Base-by-base conservation (phyloP, 805 yeast genomes). In the Kockiozyma suomiensis region DNA sequence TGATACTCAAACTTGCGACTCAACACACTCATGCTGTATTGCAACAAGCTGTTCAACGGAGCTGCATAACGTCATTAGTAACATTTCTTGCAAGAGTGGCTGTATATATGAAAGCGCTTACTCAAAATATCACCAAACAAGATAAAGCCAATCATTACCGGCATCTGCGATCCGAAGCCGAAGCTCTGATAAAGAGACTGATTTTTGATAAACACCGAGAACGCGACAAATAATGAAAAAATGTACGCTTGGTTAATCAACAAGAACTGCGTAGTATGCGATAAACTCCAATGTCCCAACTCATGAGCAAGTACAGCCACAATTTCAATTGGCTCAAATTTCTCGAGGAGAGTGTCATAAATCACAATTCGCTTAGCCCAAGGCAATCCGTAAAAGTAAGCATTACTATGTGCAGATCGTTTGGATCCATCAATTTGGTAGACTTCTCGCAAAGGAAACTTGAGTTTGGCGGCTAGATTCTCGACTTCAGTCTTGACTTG, bases 301-400 rank as follows among this genome's bases (percentile, higher is more conserved):
- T 94, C 99, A 72, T 94, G 99, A n/a, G 96, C 98, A 66, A 93
- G 80, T 1, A 94, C 97, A 54, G 98, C 97, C 54, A 91, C 90
- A 42, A 91, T 89, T 75, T 94, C 96, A 45, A 81, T 82, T 30
- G 83, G 81, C 32, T 91, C 76, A 35, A 91, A 85, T 60, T 89
- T 87, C 62, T 88, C 84, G 65, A 94, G 86, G 76, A 94, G 82
- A 8, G 97, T 94, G 70, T 94, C 99, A 72, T 80, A 94, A 46
- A 94, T 81, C 53, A 94, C 98, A 76, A 94, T 94, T 75, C 92
- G 93, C 76, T 94, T 94, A 59, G 90, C 86, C 93, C 97, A 93
- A 42, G 99, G 99, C 69, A 94, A 81, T 4, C 99, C 99, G 68
- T 88, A 83, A 72, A 94, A 94, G 74, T 90, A 93, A 45, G 99